Conservation (phyloP, 2,329 filamentous ascomycete genomes). For the Diaporthe eres region DNA sequence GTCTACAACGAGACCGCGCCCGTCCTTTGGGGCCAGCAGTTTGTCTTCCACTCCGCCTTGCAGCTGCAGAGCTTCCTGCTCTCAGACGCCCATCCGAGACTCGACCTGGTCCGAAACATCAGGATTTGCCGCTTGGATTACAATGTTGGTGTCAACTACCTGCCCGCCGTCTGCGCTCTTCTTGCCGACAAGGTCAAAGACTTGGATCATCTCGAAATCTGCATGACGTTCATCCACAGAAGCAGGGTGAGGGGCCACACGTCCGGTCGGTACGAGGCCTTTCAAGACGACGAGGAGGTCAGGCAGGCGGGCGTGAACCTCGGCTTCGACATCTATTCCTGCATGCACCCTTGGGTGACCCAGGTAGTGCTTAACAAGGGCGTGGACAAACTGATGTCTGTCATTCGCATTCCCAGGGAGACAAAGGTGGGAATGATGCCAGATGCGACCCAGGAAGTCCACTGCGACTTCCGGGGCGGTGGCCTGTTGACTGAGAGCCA, state of each 20-base stretch:
- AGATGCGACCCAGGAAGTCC: not conserved
- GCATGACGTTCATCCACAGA: not conserved
- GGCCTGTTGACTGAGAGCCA: not conserved
- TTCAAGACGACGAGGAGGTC: not conserved
- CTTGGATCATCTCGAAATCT: not conserved
- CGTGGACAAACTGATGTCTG: not conserved
- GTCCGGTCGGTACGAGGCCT: not conserved
- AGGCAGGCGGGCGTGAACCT: not conserved
- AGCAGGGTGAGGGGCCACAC: too few species aligned
- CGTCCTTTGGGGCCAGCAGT: not conserved
- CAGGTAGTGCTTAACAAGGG: not conserved
- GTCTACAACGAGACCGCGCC: not conserved
- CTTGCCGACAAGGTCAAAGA: not conserved
- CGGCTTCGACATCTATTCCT: not conserved
- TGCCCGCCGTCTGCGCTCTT: not conserved
- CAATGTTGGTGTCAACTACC: not conserved
- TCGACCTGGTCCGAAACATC: not conserved
- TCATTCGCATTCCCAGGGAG: not conserved
- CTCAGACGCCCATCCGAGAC: too few species aligned
- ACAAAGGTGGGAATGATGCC: not conserved
- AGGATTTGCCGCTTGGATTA: not conserved
- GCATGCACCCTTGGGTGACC: slow-evolving; percentile 21
- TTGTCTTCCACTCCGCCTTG: not conserved
- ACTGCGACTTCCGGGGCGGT: not conserved
- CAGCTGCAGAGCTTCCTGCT: not conserved